Evolutionary conservation across 164 flowering plant species (phyloP), one percentile per base, ranked within the genome.

Genomic region (Protea cynaroides): DNA sequence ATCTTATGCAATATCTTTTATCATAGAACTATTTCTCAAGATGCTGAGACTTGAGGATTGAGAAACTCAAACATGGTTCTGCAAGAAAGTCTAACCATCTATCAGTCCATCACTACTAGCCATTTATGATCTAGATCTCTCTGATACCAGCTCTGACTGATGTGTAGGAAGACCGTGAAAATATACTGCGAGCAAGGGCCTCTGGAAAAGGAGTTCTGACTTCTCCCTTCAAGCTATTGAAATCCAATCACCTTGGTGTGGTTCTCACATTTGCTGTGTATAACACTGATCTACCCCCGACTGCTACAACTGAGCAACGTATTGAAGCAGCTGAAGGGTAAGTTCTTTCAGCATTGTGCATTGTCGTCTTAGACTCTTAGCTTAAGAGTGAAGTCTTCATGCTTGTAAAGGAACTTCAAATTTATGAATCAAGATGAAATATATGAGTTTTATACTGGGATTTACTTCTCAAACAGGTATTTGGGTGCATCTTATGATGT

Each of bases 241-340:
- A 93, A 65, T 89, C 96, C 58, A 88, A 90, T 74, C 89, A 87
- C 74, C 77, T 93, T 56, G 98, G 97, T 19, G 97, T 93, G 61
- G 91, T 93, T 3, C 88, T 93, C 59, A 93, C 98, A 54, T 93
- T 90, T 82, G 96, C 97, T 49, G 94, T 93, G 56, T 93, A 93
- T 67, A 76, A 78, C 56, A 66, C 75, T 47, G 77, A 83, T 29
- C 89, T 93, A 24, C 85, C 89, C 50, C 78, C 69, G 8, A 78
- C 86, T 80, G 90, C 89, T 25, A 90, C 91, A 56, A 83, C 84
- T 24, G 83, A 83, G 72, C 86, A 90, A 69, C 87, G 89, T 21
- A 80, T 78, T 69, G 75, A 80, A 63, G 97, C 97, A 49, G 86
- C 97, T 59, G 76, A 80, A 43, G 98, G 98, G 98, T 90, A 75